phyloP scores from a whole-genome alignment of 148 eudicot genomes.

The Polygonum aviculare region DNA sequence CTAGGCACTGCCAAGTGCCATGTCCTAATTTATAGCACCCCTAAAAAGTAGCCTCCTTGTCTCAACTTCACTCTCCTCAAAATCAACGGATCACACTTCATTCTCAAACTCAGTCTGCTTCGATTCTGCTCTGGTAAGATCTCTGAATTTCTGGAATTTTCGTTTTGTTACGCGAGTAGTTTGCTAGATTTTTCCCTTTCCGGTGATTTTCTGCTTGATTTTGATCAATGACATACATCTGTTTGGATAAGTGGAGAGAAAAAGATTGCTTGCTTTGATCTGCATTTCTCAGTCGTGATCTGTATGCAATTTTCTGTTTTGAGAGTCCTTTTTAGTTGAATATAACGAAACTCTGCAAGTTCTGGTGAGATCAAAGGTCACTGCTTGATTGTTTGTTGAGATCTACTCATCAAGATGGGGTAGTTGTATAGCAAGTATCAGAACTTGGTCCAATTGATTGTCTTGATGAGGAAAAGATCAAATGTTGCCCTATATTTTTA shows the following conservation, averaged over 20 bases:
- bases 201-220: background rate
- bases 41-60: background rate
- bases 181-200: background rate
- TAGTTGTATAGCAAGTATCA: background rate
- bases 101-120: background rate
- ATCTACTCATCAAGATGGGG: background rate
- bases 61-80: background rate
- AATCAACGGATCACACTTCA: background rate
- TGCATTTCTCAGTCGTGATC: background rate
- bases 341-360: background rate
- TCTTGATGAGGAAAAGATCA: background rate
- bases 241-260: background rate
- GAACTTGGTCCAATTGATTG: background rate
- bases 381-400: background rate
- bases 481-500: background rate
- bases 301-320: background rate
- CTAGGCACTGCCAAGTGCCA: background rate
- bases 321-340: background rate
- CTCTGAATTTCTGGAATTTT: background rate
- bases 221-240: background rate
- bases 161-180: background rate
- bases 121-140: background rate
- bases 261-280: background rate
- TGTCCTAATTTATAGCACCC: background rate
- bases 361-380: constrained; percentile 7